Evolutionary conservation across 2,329 filamentous ascomycete species (phyloP).

Genomic region (Penicillium sp.): DNA sequence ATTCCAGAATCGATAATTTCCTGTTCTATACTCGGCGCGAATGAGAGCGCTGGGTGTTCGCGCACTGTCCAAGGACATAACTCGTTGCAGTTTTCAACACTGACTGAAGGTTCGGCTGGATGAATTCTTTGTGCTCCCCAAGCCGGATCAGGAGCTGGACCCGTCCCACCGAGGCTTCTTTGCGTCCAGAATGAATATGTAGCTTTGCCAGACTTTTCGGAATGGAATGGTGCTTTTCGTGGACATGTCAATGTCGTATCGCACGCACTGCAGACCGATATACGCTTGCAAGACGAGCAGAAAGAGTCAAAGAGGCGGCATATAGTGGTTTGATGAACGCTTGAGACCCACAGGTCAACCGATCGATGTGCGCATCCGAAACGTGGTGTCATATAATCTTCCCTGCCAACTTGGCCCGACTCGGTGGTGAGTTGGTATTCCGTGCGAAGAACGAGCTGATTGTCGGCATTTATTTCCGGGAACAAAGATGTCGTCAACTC

Average conservation of each 20-base stretch:
- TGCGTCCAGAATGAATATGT: constrained; percentile 39
- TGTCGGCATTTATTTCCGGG: constrained; percentile 33
- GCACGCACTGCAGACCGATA: constrained; percentile 37
- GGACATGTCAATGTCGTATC: constrained; percentile 34
- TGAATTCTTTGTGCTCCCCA: constrained; percentile 40
- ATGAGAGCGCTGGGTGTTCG: constrained; percentile 34
- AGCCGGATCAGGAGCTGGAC: constrained; percentile 26
- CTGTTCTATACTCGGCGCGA: constrained; percentile 33
- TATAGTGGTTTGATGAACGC: constrained; percentile 37
- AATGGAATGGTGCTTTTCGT: constrained; percentile 31
- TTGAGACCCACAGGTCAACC: constrained; percentile 40
- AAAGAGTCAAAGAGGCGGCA: constrained; percentile 34
- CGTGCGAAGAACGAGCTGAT: constrained; percentile 34
- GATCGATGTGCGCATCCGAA: constrained; percentile 42
- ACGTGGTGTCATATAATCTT: constrained; percentile 39
- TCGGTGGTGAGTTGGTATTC: constrained; percentile 38
- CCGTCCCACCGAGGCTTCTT: constrained; percentile 31
- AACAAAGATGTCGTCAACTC: constrained; percentile 35
- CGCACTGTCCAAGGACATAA: constrained; percentile 41
- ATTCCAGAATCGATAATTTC: constrained; percentile 34
- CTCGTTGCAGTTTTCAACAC: constrained; percentile 38
- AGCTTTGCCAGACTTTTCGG: constrained; percentile 24
- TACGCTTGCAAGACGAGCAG: constrained; percentile 36
- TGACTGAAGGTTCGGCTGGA: constrained; percentile 34
- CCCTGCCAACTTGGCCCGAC: constrained; percentile 36